phyloP scores from a whole-genome alignment of 768 basidiomycete species.

The Mycena crocata region DNA sequence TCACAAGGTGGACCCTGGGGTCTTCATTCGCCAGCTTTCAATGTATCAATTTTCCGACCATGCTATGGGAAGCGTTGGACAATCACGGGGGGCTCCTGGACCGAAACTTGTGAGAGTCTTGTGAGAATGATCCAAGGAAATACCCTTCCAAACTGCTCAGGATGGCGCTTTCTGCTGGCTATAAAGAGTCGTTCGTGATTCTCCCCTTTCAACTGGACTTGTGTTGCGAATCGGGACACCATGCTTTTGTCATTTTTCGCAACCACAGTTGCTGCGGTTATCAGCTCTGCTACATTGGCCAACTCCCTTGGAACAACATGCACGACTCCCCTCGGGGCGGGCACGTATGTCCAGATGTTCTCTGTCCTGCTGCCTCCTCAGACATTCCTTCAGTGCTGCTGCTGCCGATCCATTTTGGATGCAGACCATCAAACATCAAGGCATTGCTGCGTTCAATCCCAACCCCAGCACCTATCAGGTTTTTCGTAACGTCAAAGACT shows the following conservation, averaged over 20 bases:
- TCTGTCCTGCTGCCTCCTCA: background rate
- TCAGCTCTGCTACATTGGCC: constrained; percentile 19
- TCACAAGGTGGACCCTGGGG: background rate
- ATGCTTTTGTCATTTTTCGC: constrained; percentile 4
- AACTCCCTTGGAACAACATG: constrained; percentile 27
- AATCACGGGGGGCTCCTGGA: too few relatives aligned
- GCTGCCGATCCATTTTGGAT: constrained; percentile 78
- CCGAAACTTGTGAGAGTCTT: too few relatives aligned
- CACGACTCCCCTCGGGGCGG: constrained; percentile 18
- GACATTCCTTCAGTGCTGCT: constrained; percentile 47
- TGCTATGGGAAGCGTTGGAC: background rate
- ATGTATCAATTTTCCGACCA: background rate
- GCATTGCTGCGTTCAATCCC: constrained; percentile 74
- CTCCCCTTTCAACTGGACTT: constrained; percentile 14
- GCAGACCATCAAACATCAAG: constrained; percentile 78
- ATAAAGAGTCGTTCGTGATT: constrained; percentile 11
- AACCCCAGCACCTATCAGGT: constrained; percentile 68
- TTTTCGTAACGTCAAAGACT: constrained; percentile 81
- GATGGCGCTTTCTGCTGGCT: constrained; percentile 6
- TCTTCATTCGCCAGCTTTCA: background rate
- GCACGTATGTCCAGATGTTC: constrained; percentile 17
- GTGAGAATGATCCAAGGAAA: too few relatives aligned
- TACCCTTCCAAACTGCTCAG: too few relatives aligned
- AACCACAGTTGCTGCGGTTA: constrained; percentile 9
- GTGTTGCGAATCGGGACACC: constrained; percentile 7